Base-by-base conservation (phyloP, 371 early-diverging fungal species). In the Rhizomucor miehei region DNA sequence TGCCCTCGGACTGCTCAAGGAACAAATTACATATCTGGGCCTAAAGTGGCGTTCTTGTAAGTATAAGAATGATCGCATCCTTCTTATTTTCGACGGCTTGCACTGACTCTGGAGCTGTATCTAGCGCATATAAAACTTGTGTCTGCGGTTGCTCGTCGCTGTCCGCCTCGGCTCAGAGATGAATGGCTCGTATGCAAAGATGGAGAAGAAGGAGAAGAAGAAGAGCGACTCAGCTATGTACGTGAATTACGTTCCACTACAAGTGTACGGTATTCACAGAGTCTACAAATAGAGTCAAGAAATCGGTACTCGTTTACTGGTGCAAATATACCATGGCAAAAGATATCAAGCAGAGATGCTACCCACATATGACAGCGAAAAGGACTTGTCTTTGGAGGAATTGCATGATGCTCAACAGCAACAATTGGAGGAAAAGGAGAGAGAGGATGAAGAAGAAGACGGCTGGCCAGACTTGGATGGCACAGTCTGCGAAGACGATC, bases 41-140 rank as follows among this genome's bases (percentile, higher is more conserved):
- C 73, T 82, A 23, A 89, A 88, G 60, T 93, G 94, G 94, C 78
- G 91, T 39, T 74, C 85, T 39, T 73, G 87, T 80, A 80, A 65
- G 70, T 60, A 4, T 6, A 43, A 11, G 11, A 44, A n/a, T 52
- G 6, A 8, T 10, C 17, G 25, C 48, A 8, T 17, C 6, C 13
- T 24, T n/a, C n/a, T n/a, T n/a, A n/a, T n/a, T n/a, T n/a, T n/a
- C n/a, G n/a, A n/a, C n/a, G n/a, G n/a, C n/a, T n/a, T n/a, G n/a
- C n/a, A n/a, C n/a, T n/a, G n/a, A n/a, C n/a, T n/a, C n/a, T n/a
- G n/a, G n/a, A n/a, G n/a, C n/a, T n/a, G n/a, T n/a, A n/a, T n/a
- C n/a, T 29, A 16, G 16, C 19, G 16, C 44, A 45, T 8, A 20
- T 45, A 0, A 20, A 17, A 20, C 23, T 85, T 8, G 84, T 93